Evolutionary conservation across 768 basidiomycete species (phyloP), one percentile per base, ranked within the genome.

Genomic region (Cystobasidium ongulense): DNA sequence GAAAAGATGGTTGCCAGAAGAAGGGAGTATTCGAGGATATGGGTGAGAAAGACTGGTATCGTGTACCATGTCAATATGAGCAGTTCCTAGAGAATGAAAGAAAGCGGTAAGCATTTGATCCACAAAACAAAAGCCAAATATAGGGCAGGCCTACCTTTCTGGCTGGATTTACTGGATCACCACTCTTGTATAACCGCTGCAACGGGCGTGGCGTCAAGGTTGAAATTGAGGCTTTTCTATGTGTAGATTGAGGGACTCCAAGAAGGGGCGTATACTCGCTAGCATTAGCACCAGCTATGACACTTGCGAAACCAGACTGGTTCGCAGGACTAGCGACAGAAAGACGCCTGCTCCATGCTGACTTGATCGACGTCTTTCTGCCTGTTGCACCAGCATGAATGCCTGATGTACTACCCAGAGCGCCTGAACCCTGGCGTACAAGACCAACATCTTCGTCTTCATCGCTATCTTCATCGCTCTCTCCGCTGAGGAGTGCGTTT

Each of bases 1-100:
- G 88, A 88, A 39, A 98, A 81, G 62, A 95, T 90, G 13, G 91
- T 88, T 1, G 88, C 88, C 43, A 95, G 84, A 57, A 91, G 86
- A 38, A 98, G 86, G 10, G 89, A 90, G 80, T 90, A 94, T 80
- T 98, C 94, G 23, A 91, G 84, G 23, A 91, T 66, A 33, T 79
- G 78, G 1, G 78, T 79, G 0, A 64, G 72, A 8, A 75, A 64
- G 38, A 79, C 76, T 13, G 78, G 78, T 1, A 75, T n/a, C 1
- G 74, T 75, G 57, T 78, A 79, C 33, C 66, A 53, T 1, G 75
- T 0, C 2, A 78, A 36, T 23, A 76, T 62, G 4, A 29, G 31
- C 13, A 68, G 33, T 74, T 77, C 76, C 27, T 50, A n/a, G n/a
- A n/a, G 53, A 15, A 36, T 33, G 15, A 29, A 46, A 23, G 2